A percentile compares a stretch with the other conserved stretches of the same genome.
Evolutionary conservation across 305 asterid species (phyloP).

Genomic region (Vinca major): DNA sequence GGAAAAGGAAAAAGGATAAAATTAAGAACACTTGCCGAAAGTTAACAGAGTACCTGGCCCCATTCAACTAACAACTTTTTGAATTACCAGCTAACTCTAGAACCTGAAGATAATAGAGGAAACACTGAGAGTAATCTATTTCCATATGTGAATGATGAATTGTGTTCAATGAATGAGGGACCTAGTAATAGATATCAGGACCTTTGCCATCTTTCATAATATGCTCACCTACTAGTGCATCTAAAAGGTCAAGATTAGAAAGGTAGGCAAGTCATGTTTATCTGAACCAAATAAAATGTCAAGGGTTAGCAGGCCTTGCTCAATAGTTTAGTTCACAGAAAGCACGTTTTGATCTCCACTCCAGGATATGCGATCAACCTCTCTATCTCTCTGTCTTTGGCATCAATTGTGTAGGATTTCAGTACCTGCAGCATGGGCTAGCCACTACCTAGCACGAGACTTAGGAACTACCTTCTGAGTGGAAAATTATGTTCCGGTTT

Average conservation of each 20-base stretch:
- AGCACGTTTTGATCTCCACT: neutral
- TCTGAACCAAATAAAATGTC: neutral
- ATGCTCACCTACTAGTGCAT: neutral
- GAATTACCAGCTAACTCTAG: neutral
- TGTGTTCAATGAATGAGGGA: neutral
- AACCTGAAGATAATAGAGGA: neutral
- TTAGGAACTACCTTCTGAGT: neutral
- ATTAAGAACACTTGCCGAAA: slow-evolving; percentile 5
- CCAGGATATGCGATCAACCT: neutral
- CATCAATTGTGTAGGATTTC: neutral
- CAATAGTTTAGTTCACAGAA: neutral
- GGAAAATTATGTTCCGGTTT: neutral
- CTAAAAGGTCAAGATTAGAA: neutral
- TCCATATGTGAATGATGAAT: neutral
- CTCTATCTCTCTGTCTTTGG: neutral
- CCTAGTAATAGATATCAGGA: neutral
- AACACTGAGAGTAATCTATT: neutral
- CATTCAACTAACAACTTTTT: neutral
- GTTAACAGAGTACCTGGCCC: neutral
- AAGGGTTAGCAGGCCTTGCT: neutral
- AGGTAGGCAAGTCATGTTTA: neutral
- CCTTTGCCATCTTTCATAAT: neutral
- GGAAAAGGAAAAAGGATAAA: slow-evolving; percentile 8
- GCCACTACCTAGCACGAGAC: neutral
- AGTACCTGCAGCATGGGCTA: neutral